These are phyloP conservation scores for Phialocephala subalpina DNA, from an alignment of 2,329 filamentous ascomycete genomes.

Conservation along the genomic window DNA sequence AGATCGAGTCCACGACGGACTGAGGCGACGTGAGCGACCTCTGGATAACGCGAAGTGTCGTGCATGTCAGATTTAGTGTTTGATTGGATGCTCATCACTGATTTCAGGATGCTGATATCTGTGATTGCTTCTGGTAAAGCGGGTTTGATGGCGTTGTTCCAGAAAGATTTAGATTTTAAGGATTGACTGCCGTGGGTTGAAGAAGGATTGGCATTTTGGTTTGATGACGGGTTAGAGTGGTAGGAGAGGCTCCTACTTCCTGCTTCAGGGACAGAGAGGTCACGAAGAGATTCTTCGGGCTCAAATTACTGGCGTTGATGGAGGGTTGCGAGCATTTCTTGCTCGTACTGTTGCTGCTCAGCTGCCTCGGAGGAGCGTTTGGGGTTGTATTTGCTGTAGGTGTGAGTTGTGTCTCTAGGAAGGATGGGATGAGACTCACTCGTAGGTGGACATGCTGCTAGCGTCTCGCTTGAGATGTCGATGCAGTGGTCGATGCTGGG, in stretches of 20 bases:
- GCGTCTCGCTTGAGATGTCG: background rate
- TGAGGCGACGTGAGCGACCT: constrained; percentile 38
- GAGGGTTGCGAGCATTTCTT: background rate
- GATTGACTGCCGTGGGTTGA: no score
- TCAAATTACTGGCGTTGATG: background rate
- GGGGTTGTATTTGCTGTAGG: background rate
- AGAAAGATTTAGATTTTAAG: constrained; percentile 8
- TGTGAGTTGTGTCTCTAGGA: background rate
- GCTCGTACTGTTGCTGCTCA: background rate
- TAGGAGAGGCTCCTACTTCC: background rate
- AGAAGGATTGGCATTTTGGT: background rate
- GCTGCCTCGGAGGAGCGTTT: background rate
- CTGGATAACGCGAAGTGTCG: constrained; percentile 35
- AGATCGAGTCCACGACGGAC: constrained; percentile 43
- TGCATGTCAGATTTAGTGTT: constrained; percentile 3
- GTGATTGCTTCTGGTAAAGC: constrained; percentile 14
- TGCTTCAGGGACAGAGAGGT: background rate
- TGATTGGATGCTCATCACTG: background rate
- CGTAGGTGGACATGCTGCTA: background rate
- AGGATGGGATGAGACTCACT: background rate
- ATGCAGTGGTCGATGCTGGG: background rate
- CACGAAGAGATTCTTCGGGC: background rate
- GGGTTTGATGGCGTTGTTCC: constrained; percentile 3
- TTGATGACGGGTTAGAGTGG: background rate
- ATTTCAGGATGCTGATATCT: constrained; percentile 12